A percentile compares a stretch with the other conserved stretches of the same genome.
Conservation (phyloP, 2,329 filamentous ascomycete genomes). For the Emmonsia crescens region DNA sequence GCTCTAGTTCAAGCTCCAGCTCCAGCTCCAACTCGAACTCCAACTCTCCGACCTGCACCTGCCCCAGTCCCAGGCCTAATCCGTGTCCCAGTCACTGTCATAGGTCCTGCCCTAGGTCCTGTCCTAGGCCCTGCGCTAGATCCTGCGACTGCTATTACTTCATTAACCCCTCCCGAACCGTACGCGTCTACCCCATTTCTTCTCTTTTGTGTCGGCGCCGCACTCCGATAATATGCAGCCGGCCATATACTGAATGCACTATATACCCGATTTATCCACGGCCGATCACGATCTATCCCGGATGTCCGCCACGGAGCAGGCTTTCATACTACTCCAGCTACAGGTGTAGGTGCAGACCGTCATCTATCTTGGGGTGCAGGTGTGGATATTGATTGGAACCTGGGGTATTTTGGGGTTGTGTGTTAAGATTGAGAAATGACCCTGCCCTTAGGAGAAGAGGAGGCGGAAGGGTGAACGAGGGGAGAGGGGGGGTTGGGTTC, state of each 20-base stretch:
- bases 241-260: background rate
- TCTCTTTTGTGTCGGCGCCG: background rate
- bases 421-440: background rate
- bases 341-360: background rate
- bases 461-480: background rate
- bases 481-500: background rate
- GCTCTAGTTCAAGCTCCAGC: constrained; percentile 5
- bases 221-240: background rate
- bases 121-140: background rate
- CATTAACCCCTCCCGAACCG: background rate
- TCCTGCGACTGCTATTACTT: constrained; percentile 1
- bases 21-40: background rate
- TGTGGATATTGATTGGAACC: background rate
- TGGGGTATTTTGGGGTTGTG: background rate
- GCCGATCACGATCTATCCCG: constrained; percentile 2
- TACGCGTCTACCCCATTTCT: background rate
- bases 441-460: background rate
- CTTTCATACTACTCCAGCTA: background rate
- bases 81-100: constrained; percentile 5
- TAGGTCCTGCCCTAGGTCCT: constrained; percentile 3
- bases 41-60: background rate
- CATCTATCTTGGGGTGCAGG: background rate
- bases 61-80: constrained; percentile 10
- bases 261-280: background rate
- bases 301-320: constrained; percentile 2